Percentiles rank a stretch among this genome's conserved stretches.
Evolutionary conservation across 208 protist genomes (phyloP).

Genomic region (Novymonas esmeraldas): DNA sequence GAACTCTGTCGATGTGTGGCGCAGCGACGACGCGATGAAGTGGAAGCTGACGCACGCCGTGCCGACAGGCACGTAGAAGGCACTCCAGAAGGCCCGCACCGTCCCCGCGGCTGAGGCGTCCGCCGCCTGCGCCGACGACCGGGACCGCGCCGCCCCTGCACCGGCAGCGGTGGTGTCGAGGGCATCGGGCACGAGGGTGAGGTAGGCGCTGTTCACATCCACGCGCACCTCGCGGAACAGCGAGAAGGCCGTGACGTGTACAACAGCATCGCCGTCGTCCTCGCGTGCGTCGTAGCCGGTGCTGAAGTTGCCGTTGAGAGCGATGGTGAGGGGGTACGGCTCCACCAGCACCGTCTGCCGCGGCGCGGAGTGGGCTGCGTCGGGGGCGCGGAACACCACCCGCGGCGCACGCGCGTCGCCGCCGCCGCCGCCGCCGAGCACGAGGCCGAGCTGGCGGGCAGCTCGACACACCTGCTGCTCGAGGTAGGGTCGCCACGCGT

Average conservation of each 20-base stretch:
- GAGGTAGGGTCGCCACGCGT: constrained; percentile 33
- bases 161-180: constrained; percentile 18
- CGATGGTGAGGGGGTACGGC: constrained; percentile 45
- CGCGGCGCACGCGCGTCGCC: neutral
- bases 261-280: constrained; percentile 22
- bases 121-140: neutral
- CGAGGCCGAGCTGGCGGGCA: constrained; percentile 35
- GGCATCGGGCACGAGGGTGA: constrained; percentile 31
- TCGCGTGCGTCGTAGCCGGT: constrained; percentile 46
- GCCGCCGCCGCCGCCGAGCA: constrained; percentile 12
- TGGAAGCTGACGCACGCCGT: constrained; percentile 69
- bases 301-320: constrained; percentile 50
- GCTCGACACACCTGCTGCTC: constrained; percentile 41
- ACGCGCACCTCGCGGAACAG: constrained; percentile 53
- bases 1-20: constrained; percentile 70
- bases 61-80: constrained; percentile 66
- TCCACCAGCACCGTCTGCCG: constrained; percentile 41
- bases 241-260: constrained; percentile 28
- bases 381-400: constrained; percentile 19
- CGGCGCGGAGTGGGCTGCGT: constrained; percentile 9
- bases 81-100: constrained; percentile 48
- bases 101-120: constrained; percentile 9
- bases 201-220: constrained; percentile 38
- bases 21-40: constrained; percentile 70
- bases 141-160: constrained; percentile 1